Percentiles rank a stretch among this genome's conserved stretches.
phyloP scores from a whole-genome alignment of 768 basidiomycete species.

The Kwoniella heveanensis region DNA sequence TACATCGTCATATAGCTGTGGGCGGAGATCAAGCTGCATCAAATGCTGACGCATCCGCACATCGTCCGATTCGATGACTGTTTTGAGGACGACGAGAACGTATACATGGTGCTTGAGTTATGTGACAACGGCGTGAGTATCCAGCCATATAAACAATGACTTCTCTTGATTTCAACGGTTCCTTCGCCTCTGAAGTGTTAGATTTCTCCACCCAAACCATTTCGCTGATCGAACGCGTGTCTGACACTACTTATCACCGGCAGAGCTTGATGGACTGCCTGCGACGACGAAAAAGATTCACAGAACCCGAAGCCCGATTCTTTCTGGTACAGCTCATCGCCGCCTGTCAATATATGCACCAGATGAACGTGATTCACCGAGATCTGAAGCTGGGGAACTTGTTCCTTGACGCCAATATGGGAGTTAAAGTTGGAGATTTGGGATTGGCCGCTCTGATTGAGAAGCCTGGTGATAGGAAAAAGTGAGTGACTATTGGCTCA shows the following conservation, averaged over 20 bases:
- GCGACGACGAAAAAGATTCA: slow-evolving; percentile 78
- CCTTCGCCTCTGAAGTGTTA: too few species aligned
- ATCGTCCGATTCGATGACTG: slow-evolving; percentile 90
- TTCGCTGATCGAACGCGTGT: too few species aligned
- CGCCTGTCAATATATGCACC: slow-evolving; percentile 97
- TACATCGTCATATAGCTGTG: too few species aligned
- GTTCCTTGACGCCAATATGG: slow-evolving; percentile 86
- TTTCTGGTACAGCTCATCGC: slow-evolving; percentile 93
- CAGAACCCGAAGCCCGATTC: slow-evolving; percentile 88
- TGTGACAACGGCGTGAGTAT: slow-evolving; percentile 72
- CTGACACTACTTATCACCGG: too few species aligned
- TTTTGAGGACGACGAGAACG: slow-evolving; percentile 92
- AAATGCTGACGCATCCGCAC: slow-evolving; percentile 84
- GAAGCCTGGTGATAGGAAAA: slow-evolving; percentile 93
- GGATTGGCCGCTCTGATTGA: slow-evolving; percentile 95
- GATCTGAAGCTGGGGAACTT: slow-evolving; percentile 96
- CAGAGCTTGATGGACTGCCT: slow-evolving; percentile 66
- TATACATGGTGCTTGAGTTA: slow-evolving; percentile 95
- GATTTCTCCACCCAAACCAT: too few species aligned
- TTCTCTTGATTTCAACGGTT: too few species aligned
- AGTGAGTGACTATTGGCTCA: slow-evolving; percentile 62
- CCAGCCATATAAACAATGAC: neutral
- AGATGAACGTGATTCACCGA: slow-evolving; percentile 93
- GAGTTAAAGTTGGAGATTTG: slow-evolving; percentile 96
- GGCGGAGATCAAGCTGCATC: slow-evolving; percentile 98